These are phyloP conservation scores for Phytopythium aichiense DNA, from an alignment of 352 stramenopile species.

Conservation along the genomic window DNA sequence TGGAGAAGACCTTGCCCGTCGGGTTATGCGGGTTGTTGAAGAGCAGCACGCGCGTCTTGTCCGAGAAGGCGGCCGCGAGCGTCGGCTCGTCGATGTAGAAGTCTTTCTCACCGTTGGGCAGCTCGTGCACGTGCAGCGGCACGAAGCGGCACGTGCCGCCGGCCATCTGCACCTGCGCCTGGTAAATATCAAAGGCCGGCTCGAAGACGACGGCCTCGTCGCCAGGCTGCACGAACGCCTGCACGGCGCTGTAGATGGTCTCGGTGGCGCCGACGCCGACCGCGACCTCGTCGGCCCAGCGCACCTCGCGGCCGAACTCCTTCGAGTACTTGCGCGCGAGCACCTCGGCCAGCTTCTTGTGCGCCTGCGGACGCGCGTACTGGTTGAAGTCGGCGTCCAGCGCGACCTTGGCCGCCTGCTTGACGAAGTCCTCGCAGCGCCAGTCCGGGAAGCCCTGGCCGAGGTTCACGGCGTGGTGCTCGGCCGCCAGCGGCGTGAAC, in stretches of 20 bases:
- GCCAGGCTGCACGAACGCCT: constrained; percentile 89
- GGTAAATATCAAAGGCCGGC: constrained; percentile 97
- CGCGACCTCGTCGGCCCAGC: constrained; percentile 90
- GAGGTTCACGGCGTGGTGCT: constrained; percentile 91
- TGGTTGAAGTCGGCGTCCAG: constrained; percentile 93
- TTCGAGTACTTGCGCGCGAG: constrained; percentile 90
- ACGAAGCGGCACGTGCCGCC: constrained; percentile 79
- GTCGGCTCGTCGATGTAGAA: constrained; percentile 86
- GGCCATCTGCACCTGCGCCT: constrained; percentile 84
- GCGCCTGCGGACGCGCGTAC: constrained; percentile 90
- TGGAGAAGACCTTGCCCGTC: constrained; percentile 97
- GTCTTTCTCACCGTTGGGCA: constrained; percentile 36
- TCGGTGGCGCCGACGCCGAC: constrained; percentile 94
- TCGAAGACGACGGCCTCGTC: constrained; percentile 98
- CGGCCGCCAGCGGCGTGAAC: constrained; percentile 85
- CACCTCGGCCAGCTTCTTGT: constrained; percentile 74
- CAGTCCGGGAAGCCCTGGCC: constrained; percentile 94
- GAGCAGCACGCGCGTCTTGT: constrained; percentile 92
- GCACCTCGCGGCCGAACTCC: constrained; percentile 80
- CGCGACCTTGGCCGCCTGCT: constrained; percentile 90
- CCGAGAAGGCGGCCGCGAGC: constrained; percentile 85
- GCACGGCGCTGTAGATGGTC: constrained; percentile 92
- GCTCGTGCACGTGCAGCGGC: constrained; percentile 56
- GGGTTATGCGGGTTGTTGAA: constrained; percentile 99
- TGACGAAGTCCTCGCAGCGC: constrained; percentile 93